These are phyloP conservation scores for Rutstroemia sydowiana DNA, from an alignment of 2,329 filamentous ascomycete species.

Conservation along the genomic window DNA sequence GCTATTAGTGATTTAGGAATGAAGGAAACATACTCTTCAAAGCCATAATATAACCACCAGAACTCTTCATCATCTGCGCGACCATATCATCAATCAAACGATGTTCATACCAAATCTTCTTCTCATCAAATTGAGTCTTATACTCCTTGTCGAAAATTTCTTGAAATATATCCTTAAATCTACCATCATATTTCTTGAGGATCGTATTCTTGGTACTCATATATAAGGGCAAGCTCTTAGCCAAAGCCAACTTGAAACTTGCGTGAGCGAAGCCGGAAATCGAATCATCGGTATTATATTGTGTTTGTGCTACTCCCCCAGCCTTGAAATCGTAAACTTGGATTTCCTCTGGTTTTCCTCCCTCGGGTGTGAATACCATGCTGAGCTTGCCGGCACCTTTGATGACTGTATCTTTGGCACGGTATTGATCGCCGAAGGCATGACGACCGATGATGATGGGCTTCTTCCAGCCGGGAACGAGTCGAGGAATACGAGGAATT, in stretches of 20 bases:
- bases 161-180: slow-evolving; percentile 99
- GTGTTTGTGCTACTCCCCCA: slow-evolving; percentile 84
- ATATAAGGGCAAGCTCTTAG: slow-evolving; percentile 87
- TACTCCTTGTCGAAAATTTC: slow-evolving; percentile 86
- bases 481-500: slow-evolving; percentile 83
- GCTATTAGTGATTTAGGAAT: not conserved
- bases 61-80: slow-evolving; percentile 99
- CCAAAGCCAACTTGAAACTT: slow-evolving; percentile 88
- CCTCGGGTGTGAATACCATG: slow-evolving; percentile 88
- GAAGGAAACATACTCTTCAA: slow-evolving; percentile 74
- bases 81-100: slow-evolving; percentile 99
- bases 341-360: slow-evolving; percentile 74
- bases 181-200: slow-evolving; percentile 95
- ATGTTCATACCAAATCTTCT: slow-evolving; percentile 98
- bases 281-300: slow-evolving; percentile 97
- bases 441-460: slow-evolving; percentile 98
- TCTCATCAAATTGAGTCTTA: slow-evolving; percentile 80
- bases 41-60: slow-evolving; percentile 93
- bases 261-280: slow-evolving; percentile 93
- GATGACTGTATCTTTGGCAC: slow-evolving; percentile 85
- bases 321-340: slow-evolving; percentile 87
- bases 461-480: slow-evolving; percentile 97
- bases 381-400: slow-evolving; percentile 78
- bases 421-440: slow-evolving; percentile 97
- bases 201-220: slow-evolving; percentile 99